Evolutionary conservation across 2,329 filamentous ascomycete species (phyloP).

Genomic region (Arthrocladium fulminans): DNA sequence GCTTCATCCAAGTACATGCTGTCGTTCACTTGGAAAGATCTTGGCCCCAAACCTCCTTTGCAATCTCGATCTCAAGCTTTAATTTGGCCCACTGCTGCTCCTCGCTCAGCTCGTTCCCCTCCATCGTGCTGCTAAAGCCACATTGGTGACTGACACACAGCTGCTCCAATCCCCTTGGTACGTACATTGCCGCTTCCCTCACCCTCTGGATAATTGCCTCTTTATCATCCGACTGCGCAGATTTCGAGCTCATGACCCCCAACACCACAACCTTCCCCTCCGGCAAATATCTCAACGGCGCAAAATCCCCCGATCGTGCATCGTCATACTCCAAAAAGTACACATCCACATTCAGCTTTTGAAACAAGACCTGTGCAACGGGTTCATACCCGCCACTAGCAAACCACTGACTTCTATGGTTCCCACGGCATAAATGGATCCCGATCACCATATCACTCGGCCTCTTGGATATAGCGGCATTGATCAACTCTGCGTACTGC

Average conservation of each 20-base stretch:
- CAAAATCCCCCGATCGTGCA: slow-evolving; percentile 48
- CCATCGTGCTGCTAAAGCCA: slow-evolving; percentile 48
- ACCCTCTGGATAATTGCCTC: slow-evolving; percentile 35
- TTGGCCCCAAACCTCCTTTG: slow-evolving; percentile 48
- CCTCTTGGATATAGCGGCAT: slow-evolving; percentile 44
- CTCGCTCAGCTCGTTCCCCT: slow-evolving; percentile 47
- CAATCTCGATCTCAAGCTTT: slow-evolving; percentile 47
- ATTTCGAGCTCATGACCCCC: slow-evolving; percentile 49
- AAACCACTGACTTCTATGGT: slow-evolving; percentile 51
- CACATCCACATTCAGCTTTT: slow-evolving; percentile 48
- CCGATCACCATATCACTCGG: slow-evolving; percentile 48
- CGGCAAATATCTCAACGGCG: slow-evolving; percentile 46
- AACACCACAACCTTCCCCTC: slow-evolving; percentile 48
- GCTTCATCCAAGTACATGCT: neutral
- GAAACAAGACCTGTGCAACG: slow-evolving; percentile 50
- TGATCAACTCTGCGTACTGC: slow-evolving; percentile 49
- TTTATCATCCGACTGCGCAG: slow-evolving; percentile 47
- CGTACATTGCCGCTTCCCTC: slow-evolving; percentile 39
- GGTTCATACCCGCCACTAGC: slow-evolving; percentile 51
- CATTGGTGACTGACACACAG: slow-evolving; percentile 51
- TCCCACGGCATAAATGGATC: slow-evolving; percentile 50
- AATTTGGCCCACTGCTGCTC: slow-evolving; percentile 53
- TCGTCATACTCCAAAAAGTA: slow-evolving; percentile 55
- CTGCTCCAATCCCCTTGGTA: slow-evolving; percentile 47
- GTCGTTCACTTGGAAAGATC: slow-evolving; percentile 28